Evolutionary conservation across 257 asterid species (phyloP), one percentile per base, ranked within the genome.

Genomic region (Haberlea rhodopensis): DNA sequence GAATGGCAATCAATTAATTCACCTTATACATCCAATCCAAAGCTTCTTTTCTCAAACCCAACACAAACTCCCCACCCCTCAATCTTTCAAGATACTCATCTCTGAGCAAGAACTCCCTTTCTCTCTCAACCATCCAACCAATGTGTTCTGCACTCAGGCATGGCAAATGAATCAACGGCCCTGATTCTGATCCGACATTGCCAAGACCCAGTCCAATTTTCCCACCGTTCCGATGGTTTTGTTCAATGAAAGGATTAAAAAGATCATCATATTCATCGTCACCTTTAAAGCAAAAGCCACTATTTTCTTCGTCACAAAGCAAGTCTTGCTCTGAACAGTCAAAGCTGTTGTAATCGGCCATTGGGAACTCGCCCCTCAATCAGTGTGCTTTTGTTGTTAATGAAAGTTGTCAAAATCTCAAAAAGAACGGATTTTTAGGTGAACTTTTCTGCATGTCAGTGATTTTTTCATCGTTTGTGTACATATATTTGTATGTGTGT

Each of bases 21-120:
- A 90, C 97, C 95, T 87, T 87, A 72, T 76, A 60, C 82, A 86
- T 86, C 97, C 97, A 91, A 73, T 86, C 88, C 78, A 88, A 67
- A 53, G 95, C 86, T 56, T 77, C 82, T 46, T 70, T 80, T 77
- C 97, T 86, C 54, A 74, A 61, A 45, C 79, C 75, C 79, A 77
- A 49, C 77, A 88, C 94, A 75, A 86, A 67, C 59, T 81, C 88
- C n/a, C 96, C 96, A 69, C 37, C 67, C 75, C 83, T 91, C 77
- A 91, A 66, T 73, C 95, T 88, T 59, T 48, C 43, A 24, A 91
- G 82, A 80, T 88, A 91, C 80, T 79, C 95, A 67, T 63, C 37
- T 66, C 76, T 79, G 1, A 94, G 95, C 79, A 81, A 51, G 66
- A 82, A 79, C 5, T 63, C 67, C 8, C 29, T 81, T 54, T 88